Conservation (phyloP, 2,329 filamentous ascomycete genomes). For the Dryadomyces quercivorus region DNA sequence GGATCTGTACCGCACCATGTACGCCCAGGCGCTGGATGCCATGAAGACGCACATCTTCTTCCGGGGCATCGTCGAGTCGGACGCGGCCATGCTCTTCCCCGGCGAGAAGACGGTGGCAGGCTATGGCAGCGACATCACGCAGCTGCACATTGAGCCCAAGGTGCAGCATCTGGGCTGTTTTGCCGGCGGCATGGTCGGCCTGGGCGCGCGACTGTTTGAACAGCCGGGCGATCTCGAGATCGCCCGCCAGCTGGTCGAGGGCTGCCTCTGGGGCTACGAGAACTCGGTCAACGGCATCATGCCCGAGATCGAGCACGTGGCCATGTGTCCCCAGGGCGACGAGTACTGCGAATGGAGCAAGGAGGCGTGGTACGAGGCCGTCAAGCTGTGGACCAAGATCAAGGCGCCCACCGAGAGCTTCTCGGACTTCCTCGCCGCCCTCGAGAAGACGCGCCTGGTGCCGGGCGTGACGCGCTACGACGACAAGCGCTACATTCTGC, state of each 20-base stretch:
- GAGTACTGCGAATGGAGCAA: constrained; percentile 24
- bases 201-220: constrained; percentile 19
- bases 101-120: constrained; percentile 21
- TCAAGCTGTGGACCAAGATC: not conserved
- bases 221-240: constrained; percentile 25
- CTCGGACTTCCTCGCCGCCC: not conserved
- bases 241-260: constrained; percentile 35
- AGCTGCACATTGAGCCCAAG: constrained; percentile 20
- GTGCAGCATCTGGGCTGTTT: constrained; percentile 30
- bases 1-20: constrained; percentile 52
- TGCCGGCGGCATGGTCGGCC: constrained; percentile 30
- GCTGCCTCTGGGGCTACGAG: constrained; percentile 43
- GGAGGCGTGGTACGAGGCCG: constrained; percentile 16
- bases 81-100: constrained; percentile 7
- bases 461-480: constrained; percentile 42
- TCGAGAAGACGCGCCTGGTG: constrained; percentile 21
- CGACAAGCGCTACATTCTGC: constrained; percentile 29
- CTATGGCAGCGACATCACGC: constrained; percentile 16
- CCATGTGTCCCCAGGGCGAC: constrained; percentile 21
- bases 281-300: constrained; percentile 38
- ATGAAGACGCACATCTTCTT: constrained; percentile 12
- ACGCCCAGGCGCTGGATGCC: constrained; percentile 39
- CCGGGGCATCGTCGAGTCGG: constrained; percentile 5
- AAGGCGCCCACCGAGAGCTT: constrained; percentile 5
- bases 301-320: constrained; percentile 29